Base-by-base conservation (phyloP, 208 protist species). In the Trypanosoma vivax region DNA sequence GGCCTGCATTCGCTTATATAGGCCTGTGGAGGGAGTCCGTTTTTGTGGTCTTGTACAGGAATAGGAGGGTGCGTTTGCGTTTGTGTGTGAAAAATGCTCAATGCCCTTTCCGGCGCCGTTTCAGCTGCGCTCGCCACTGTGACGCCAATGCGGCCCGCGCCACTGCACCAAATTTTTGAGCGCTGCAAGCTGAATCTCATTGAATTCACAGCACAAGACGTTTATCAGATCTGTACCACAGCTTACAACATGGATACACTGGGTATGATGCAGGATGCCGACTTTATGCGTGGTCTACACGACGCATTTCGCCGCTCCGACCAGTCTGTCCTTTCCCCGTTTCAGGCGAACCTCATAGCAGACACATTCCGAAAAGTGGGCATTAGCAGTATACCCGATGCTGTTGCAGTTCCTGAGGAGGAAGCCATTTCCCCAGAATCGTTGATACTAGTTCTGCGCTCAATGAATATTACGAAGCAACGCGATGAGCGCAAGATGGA, bases 271-370 rank as follows among this genome's bases (percentile, higher is more conserved):
- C 37, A 65, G 9, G 81, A 94, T 46, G 55, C 71, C 1, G 87
- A 94, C 14, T 73, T 94, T 28, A 94, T 94, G 87, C 82, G 83
- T 11, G 87, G 76, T 14, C 34, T 94, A 16, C 65, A 76, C n/a
- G 77, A 76, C 47, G 76, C 80, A 2, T 94, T 91, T 63, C 39
- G 62, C 16, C 70, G 70, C 3, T 56, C 65, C 16, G 76, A 94
- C 28, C 87, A 94, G 47, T 69, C 66, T 2, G 83, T 94, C 19
- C 64, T 94, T 25, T 85, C 73, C 1, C 87, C 87, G 0, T 94
- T 94, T 59, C 87, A 94, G 57, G 49, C 49, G 7, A 91, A 67
- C 47, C 58, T 91, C 23, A 73, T 91, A 27, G 59, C 67, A 10
- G 80, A 94, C 58, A 86, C 78, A 23, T 69, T 94, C 24, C 80